Base-by-base conservation (phyloP, 306 rosid genomes). In the Boehmeria nivea region DNA sequence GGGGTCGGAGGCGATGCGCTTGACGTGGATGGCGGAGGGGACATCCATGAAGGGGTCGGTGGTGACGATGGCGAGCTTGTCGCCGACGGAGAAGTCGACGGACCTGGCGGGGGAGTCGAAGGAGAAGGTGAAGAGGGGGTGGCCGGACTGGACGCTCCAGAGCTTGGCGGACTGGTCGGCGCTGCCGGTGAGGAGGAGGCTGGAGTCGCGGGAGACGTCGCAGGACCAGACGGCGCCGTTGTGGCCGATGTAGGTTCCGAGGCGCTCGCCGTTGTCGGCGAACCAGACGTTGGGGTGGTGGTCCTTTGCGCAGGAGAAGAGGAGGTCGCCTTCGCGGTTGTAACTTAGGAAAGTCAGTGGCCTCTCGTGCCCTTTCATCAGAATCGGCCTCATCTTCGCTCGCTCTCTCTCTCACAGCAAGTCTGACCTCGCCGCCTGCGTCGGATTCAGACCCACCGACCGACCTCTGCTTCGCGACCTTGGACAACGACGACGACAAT, bases 301-400 rank as follows among this genome's bases (percentile, higher is more conserved):
- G 23, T 87, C 98, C 64, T 91, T 91, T 19, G 91, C 91, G 21
- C 95, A 87, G 7, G 95, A 87, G 62, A 91, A 91, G 7, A 90
- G 86, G 12, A 90, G 94, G 56, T 87, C 98, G 0, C 95, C 95
- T 38, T 90, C 98, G 16, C 88, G 64, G 76, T 90, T 90, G 75
- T 84, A 87, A 46, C 84, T 90, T 37, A 90, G 78, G 61, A 87
- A 87, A 0, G 98, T 90, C 52, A 90, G 54, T 22, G 98, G 98
- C 94, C 95, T 78, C 66, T 90, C 95, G 46, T 90, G 98, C 52
- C 98, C 98, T 66, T 90, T 90, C 98, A 90, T 90, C 81, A 90
- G 48, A 56, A 90, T 90, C 12, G 98, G 98, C 70, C 98, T 84
- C 98, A 90, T 90, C 19, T 16, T 31, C 54, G 36, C 36, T 31